phyloP scores from a whole-genome alignment of 78 protist genomes.

The Dictyostelium capitatum region DNA sequence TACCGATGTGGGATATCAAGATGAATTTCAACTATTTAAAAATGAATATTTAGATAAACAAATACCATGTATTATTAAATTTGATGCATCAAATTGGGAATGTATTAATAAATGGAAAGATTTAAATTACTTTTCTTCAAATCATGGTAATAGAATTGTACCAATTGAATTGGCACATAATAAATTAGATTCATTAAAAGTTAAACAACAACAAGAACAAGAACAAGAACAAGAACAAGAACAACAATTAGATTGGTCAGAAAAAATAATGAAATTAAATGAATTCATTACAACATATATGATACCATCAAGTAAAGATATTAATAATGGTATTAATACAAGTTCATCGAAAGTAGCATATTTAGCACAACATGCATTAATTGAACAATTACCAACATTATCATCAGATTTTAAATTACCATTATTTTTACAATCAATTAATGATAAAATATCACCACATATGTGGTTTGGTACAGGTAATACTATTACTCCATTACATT shows the following conservation, averaged over 20 bases:
- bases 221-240: not conserved
- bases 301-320: slow-evolving; percentile 25
- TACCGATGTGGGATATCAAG: not conserved
- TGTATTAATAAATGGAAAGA: slow-evolving; percentile 56
- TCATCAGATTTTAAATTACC: slow-evolving; percentile 23
- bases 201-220: not conserved
- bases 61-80: slow-evolving; percentile 36
- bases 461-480: slow-evolving; percentile 85
- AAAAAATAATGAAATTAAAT: slow-evolving; percentile 34
- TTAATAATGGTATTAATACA: not conserved
- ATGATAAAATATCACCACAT: slow-evolving; percentile 42
- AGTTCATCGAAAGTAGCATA: slow-evolving; percentile 28
- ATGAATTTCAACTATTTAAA: slow-evolving; percentile 20
- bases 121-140: slow-evolving; percentile 26
- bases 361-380: slow-evolving; percentile 51
- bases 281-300: slow-evolving; percentile 40
- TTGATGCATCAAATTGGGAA: slow-evolving; percentile 32
- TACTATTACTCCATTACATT: slow-evolving; percentile 87
- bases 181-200: slow-evolving; percentile 25
- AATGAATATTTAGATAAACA: not conserved
- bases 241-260: slow-evolving; percentile 33
- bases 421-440: not conserved
- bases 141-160: slow-evolving; percentile 31
- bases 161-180: slow-evolving; percentile 54
- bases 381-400: slow-evolving; percentile 42